Evolutionary conservation across 2,329 filamentous ascomycete species (phyloP).

Genomic region (Parafenestella ontariensis): DNA sequence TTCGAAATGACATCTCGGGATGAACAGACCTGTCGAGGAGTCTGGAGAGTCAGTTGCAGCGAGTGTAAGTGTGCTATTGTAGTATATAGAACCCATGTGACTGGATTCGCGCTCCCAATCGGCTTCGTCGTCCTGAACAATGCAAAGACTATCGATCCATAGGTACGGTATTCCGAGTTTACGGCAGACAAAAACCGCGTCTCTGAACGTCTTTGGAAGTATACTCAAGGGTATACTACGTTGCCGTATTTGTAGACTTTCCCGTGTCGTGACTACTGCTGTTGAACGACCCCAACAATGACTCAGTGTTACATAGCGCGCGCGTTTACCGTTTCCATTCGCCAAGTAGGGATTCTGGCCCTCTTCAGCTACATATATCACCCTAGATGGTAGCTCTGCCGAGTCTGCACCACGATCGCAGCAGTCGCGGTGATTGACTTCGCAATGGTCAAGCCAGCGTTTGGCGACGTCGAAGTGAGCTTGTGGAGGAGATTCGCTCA

Average conservation of each 20-base stretch:
- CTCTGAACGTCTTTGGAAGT: slow-evolving; percentile 7
- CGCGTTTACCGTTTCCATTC: slow-evolving; percentile 1
- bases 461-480: slow-evolving; percentile 6
- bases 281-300: slow-evolving; percentile 46
- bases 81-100: slow-evolving; percentile 11
- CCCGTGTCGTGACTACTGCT: not conserved
- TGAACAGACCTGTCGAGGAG: not conserved
- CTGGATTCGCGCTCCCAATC: slow-evolving; percentile 10
- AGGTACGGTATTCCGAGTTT: slow-evolving; percentile 5
- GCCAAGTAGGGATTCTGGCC: not conserved
- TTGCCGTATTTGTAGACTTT: not conserved
- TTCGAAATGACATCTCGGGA: not conserved
- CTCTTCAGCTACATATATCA: slow-evolving; percentile 1
- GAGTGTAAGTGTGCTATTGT: slow-evolving; percentile 4
- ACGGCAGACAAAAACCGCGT: slow-evolving; percentile 4
- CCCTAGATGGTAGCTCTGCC: not conserved
- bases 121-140: slow-evolving; percentile 9
- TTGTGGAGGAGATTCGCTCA: not conserved
- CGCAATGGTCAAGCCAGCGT: slow-evolving; percentile 6
- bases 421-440: slow-evolving; percentile 1
- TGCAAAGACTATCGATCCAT: slow-evolving; percentile 18
- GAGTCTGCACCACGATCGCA: not conserved
- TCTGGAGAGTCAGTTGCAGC: slow-evolving; percentile 5
- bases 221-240: not conserved
- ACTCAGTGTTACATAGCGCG: slow-evolving; percentile 5